These are phyloP conservation scores for Penicillium silybi DNA, from an alignment of 495 filamentous ascomycete genomes.

Conservation along the genomic window DNA sequence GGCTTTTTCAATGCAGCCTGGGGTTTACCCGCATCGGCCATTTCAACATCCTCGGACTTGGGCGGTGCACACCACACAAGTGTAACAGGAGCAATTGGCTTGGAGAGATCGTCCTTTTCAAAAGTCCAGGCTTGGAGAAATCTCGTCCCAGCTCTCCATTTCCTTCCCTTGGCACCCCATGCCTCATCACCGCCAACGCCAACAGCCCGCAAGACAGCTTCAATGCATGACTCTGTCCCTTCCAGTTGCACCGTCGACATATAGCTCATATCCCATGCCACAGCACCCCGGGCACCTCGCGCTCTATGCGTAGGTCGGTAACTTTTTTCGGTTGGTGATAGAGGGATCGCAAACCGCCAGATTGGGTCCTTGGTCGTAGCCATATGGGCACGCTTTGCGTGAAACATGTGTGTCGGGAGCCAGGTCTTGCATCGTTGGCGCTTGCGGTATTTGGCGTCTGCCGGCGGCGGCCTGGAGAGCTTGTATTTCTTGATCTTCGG, in stretches of 20 bases:
- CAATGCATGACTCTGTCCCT: slow-evolving; percentile 59
- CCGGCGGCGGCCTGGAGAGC: slow-evolving; percentile 61
- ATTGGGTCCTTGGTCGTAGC: slow-evolving; percentile 69
- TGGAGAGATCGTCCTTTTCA: slow-evolving; percentile 49
- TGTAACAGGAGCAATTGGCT: slow-evolving; percentile 69
- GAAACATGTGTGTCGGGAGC: slow-evolving; percentile 92
- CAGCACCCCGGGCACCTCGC: slow-evolving; percentile 58
- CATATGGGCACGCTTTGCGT: slow-evolving; percentile 89
- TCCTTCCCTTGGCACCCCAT: slow-evolving; percentile 59
- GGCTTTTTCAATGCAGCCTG: slow-evolving; percentile 30
- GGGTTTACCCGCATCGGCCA: slow-evolving; percentile 25
- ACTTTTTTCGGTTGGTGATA: slow-evolving; percentile 82
- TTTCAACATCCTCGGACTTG: slow-evolving; percentile 33
- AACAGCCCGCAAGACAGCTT: slow-evolving; percentile 59
- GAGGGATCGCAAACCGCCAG: slow-evolving; percentile 84
- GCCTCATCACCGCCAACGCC: slow-evolving; percentile 52
- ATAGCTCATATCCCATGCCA: slow-evolving; percentile 95
- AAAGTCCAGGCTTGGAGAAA: slow-evolving; percentile 64
- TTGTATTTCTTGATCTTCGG: slow-evolving; percentile 69
- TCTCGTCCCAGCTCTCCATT: slow-evolving; percentile 73
- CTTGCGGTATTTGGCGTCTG: slow-evolving; percentile 73
- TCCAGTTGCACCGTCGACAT: slow-evolving; percentile 80
- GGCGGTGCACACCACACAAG: slow-evolving; percentile 59
- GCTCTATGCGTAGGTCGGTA: slow-evolving; percentile 86
- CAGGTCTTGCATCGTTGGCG: slow-evolving; percentile 86